Percentiles rank a stretch among this genome's conserved stretches.
Conservation (phyloP, 2,329 filamentous ascomycete species). For the Nakataea oryzae region DNA sequence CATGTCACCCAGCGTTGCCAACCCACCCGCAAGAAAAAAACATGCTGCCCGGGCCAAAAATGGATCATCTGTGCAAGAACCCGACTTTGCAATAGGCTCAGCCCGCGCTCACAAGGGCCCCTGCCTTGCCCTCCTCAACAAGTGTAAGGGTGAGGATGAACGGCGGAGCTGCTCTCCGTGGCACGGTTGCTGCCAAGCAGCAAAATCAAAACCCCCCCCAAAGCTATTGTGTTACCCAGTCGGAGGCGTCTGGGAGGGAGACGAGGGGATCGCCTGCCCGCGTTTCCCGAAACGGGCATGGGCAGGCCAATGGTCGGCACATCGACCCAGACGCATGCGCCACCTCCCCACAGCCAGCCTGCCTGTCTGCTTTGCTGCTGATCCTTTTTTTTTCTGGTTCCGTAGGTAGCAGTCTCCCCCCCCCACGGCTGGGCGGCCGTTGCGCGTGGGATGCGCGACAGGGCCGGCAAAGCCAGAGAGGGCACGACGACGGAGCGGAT, state of each 20-base stretch:
- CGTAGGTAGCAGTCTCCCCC: too few species aligned
- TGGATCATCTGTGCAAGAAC: conserved; percentile 21
- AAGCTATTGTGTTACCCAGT: too few species aligned
- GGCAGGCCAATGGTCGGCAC: background rate
- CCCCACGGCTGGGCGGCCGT: background rate
- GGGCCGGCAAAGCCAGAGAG: background rate
- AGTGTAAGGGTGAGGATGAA: background rate
- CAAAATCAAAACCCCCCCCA: too few species aligned
- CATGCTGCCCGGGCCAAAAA: background rate
- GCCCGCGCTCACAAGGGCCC: background rate
- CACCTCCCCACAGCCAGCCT: background rate
- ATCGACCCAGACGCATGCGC: background rate
- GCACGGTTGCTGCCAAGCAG: background rate
- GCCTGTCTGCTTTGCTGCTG: background rate
- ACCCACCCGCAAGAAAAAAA: background rate
- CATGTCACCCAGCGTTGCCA: conserved; percentile 8
- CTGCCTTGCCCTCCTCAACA: background rate
- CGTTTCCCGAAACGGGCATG: background rate
- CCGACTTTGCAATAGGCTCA: conserved; percentile 13
- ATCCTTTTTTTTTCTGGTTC: too few species aligned
- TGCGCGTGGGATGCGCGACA: background rate
- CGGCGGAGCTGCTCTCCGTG: background rate
- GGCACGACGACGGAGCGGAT: too few species aligned
- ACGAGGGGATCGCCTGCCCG: background rate
- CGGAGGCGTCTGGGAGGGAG: too few species aligned